Conservation (phyloP, 2,329 filamentous ascomycete species). For the Neofusicoccum sp. region DNA sequence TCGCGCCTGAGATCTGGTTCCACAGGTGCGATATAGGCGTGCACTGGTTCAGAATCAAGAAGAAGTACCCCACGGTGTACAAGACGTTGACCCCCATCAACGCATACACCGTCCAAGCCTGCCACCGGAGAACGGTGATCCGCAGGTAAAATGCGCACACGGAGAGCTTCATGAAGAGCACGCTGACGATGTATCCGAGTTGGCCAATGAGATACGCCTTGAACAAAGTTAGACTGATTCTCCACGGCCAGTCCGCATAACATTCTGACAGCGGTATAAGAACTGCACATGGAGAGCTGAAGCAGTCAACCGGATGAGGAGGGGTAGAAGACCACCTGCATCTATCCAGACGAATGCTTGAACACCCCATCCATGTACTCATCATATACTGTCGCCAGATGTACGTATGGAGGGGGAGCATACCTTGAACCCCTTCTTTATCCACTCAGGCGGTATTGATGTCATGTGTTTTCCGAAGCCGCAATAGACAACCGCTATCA, state of each 20-base stretch:
- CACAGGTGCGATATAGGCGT: conserved; percentile 3
- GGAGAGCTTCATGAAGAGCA: conserved; percentile 9
- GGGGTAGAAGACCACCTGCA: too few relatives aligned
- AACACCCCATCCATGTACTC: too few relatives aligned
- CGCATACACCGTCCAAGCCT: not conserved
- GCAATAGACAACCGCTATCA: conserved; percentile 2
- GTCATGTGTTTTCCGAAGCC: conserved; percentile 13
- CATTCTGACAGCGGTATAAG: not conserved
- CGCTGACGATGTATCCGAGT: conserved; percentile 10
- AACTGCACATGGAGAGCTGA: too few relatives aligned
- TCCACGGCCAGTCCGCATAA: not conserved
- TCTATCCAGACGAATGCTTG: too few relatives aligned
- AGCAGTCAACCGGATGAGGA: too few relatives aligned
- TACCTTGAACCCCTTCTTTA: conserved; percentile 10
- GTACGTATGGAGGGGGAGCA: not conserved
- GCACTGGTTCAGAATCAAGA: conserved; percentile 12
- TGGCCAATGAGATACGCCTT: conserved; percentile 4
- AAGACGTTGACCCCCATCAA: conserved; percentile 1
- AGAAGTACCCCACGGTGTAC: conserved; percentile 9
- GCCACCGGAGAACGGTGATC: conserved; percentile 4
- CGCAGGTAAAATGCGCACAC: conserved; percentile 4
- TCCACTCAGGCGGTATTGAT: not conserved
- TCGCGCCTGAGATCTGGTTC: not conserved
- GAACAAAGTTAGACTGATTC: not conserved
- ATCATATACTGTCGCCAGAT: not conserved